phyloP scores from a whole-genome alignment of 2,329 filamentous ascomycete species.

The Hymenoscyphus occultus region DNA sequence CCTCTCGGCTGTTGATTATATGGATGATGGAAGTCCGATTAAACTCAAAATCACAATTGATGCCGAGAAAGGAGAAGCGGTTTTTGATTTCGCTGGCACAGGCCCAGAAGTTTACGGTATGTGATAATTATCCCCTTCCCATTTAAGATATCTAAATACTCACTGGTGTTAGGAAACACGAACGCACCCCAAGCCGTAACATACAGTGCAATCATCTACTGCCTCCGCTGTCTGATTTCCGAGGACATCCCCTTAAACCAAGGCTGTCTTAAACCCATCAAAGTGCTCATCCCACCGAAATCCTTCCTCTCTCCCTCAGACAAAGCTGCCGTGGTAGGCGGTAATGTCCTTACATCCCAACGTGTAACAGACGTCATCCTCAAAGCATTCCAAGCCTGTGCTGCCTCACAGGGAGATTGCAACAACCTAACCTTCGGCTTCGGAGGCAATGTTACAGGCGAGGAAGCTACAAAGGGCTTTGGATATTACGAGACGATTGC shows the following conservation, averaged over 20 bases:
- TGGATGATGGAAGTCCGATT: constrained; percentile 84
- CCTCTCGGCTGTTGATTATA: constrained; percentile 74
- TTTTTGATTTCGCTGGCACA: constrained; percentile 77
- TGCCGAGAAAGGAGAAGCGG: constrained; percentile 67
- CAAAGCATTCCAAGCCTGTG: constrained; percentile 74
- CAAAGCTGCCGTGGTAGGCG: constrained; percentile 76
- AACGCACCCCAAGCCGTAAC: constrained; percentile 82
- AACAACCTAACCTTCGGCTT: constrained; percentile 87
- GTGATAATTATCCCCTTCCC: not conserved
- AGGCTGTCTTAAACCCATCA: constrained; percentile 75
- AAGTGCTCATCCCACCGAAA: constrained; percentile 67
- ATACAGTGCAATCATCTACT: constrained; percentile 83
- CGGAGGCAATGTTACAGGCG: constrained; percentile 53
- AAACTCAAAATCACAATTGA: constrained; percentile 73
- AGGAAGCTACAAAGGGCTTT: constrained; percentile 61
- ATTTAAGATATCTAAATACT: not conserved
- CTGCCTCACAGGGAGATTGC: constrained; percentile 75
- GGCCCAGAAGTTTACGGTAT: constrained; percentile 64
- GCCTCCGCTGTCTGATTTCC: constrained; percentile 73
- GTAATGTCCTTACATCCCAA: constrained; percentile 78
- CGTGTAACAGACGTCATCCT: constrained; percentile 81
- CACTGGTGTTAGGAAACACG: constrained; percentile 57
- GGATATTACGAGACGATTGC: constrained; percentile 87
- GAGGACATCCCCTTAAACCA: constrained; percentile 85
- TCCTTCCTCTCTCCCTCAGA: constrained; percentile 73